Evolutionary conservation across 768 basidiomycete species (phyloP).

Genomic region (Xerocomus spinulosus): DNA sequence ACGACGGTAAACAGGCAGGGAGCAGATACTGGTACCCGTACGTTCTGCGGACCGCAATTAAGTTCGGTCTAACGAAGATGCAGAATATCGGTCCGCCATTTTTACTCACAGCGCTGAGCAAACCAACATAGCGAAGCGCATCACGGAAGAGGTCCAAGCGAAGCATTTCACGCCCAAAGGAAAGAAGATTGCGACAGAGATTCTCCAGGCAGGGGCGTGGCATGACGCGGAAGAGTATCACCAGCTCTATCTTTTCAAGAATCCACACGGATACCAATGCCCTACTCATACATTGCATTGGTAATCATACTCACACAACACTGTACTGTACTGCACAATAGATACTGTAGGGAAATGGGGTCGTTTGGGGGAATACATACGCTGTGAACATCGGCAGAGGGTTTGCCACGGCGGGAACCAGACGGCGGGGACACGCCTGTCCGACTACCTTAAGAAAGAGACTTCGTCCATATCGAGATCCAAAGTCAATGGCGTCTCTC

Average conservation of each 20-base stretch:
- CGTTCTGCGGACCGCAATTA: no score
- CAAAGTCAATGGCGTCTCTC: slow-evolving; percentile 41
- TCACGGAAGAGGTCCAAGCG: slow-evolving; percentile 79
- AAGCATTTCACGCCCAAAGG: slow-evolving; percentile 76
- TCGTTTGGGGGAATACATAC: slow-evolving; percentile 20
- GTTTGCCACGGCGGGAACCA: slow-evolving; percentile 34
- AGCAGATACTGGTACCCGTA: slow-evolving; percentile 71
- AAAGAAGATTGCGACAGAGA: slow-evolving; percentile 73
- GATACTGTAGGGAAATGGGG: slow-evolving; percentile 33
- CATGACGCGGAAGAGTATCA: slow-evolving; percentile 82
- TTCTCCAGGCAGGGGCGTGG: slow-evolving; percentile 69
- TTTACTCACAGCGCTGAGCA: slow-evolving; percentile 79
- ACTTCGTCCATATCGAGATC: slow-evolving; percentile 34
- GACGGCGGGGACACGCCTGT: slow-evolving; percentile 38
- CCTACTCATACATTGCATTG: slow-evolving; percentile 84
- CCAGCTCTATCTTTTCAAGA: slow-evolving; percentile 73
- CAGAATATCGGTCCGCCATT: slow-evolving; percentile 93
- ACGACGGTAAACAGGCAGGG: slow-evolving; percentile 82
- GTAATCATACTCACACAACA: no score
- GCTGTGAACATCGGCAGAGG: slow-evolving; percentile 26
- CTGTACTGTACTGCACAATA: no score
- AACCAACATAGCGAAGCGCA: slow-evolving; percentile 59
- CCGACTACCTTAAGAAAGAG: slow-evolving; percentile 38
- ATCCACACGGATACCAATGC: slow-evolving; percentile 88
- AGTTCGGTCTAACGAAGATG: neutral